Conservation (phyloP, 2,329 filamentous ascomycete species). For the Fusarium sp. region DNA sequence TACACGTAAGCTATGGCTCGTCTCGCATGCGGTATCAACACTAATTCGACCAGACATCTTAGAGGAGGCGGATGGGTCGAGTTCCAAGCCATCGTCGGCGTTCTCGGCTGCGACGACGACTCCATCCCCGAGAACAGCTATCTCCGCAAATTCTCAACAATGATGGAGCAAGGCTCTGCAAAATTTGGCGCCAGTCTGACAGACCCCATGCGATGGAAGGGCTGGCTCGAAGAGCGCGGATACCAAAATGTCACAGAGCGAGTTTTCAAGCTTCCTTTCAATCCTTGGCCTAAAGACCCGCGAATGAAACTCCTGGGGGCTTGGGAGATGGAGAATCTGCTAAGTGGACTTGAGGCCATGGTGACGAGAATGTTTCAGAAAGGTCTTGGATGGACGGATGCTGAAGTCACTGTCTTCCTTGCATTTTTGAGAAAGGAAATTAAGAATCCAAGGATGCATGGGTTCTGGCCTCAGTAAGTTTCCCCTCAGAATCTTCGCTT, state of each 20-base stretch:
- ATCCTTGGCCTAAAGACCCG: slow-evolving; percentile 60
- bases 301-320: slow-evolving; percentile 61
- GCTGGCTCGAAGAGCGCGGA: slow-evolving; percentile 59
- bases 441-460: slow-evolving; percentile 37
- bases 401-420: slow-evolving; percentile 36
- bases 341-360: slow-evolving; percentile 43
- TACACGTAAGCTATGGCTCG: slow-evolving; percentile 41
- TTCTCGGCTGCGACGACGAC: slow-evolving; percentile 37
- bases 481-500: accelerated
- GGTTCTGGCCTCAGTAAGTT: slow-evolving; percentile 40
- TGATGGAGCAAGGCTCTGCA: slow-evolving; percentile 44
- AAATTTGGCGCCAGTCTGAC: slow-evolving; percentile 46
- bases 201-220: slow-evolving; percentile 42
- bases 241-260: slow-evolving; percentile 61
- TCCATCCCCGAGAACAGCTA: slow-evolving; percentile 38
- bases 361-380: slow-evolving; percentile 48
- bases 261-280: slow-evolving; percentile 59
- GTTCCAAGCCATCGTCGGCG: slow-evolving; percentile 38
- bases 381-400: slow-evolving; percentile 37
- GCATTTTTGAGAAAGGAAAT: slow-evolving; percentile 36
- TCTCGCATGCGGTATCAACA: accelerated
- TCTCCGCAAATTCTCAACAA: slow-evolving; percentile 39
- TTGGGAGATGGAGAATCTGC: slow-evolving; percentile 42
- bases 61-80: slow-evolving; percentile 33
- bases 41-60: slow-evolving; percentile 21